Base-by-base conservation (phyloP, 192 early-diverging fungal genomes). In the Coemansia sp. region DNA sequence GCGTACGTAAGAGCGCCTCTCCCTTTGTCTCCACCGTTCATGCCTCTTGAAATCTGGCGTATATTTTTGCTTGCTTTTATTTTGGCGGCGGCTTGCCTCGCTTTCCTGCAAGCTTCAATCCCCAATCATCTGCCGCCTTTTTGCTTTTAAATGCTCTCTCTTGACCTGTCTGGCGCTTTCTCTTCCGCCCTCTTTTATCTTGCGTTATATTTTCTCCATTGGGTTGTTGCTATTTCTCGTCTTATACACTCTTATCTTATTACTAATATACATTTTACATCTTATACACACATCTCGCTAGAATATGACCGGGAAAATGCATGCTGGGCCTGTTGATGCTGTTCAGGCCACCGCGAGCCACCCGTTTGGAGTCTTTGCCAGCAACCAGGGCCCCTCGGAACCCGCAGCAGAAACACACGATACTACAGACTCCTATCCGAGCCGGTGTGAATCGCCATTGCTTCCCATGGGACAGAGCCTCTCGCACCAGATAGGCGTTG, bases 391-490 rank as follows among this genome's bases (percentile, higher is more conserved):
- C 7, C 21, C 46, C 46, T 6, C 46, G 46, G n/a, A 21, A 3
- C 12, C n/a, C 46, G 21, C 46, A 25, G 2, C 46, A 49, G 46
- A 21, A 1, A 28, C 46, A 49, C 53, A 16, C 53, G 29, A 28
- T 15, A 29, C 46, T 7, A 53, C 45, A 13, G 64, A 70, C 28
- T 61, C 77, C 26, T 59, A 74, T 46, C 71, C 71, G 21, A 74
- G 77, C 63, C 58, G 78, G 46, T 81, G 78, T 64, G 78, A 74
- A 59, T 81, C 78, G 48, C 78, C 78, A 26, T 66, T 81, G 43
- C 73, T 81, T 56, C 78, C 78, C n/a, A 81, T 81, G 78, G 78
- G 78, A 48, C 72, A 80, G 59, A 35, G 40, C 61, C 58, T 64
- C n/a, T 49, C 59, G 33, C 35, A 70, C 31, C 61, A 62, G 55